Evolutionary conservation across 1,139 yeast species (phyloP).

Genomic region (Pichia sp.): DNA sequence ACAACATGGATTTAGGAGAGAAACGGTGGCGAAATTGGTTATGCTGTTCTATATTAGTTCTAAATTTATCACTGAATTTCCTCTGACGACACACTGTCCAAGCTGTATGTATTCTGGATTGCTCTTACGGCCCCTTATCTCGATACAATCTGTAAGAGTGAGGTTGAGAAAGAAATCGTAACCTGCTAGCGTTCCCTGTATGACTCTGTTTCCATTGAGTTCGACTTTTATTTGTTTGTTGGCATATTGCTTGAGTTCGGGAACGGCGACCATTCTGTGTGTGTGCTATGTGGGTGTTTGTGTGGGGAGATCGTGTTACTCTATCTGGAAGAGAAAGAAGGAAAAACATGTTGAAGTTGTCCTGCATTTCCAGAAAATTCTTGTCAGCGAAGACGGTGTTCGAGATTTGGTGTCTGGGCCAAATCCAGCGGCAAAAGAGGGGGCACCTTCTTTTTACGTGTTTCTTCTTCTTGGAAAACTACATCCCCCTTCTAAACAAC

Average conservation of each 20-base stretch:
- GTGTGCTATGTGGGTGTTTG: not conserved
- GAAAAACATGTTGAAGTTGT: not conserved
- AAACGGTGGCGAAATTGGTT: too few species aligned
- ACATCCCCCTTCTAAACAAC: too few species aligned
- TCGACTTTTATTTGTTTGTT: slow-evolving; percentile 28
- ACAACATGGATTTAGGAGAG: not conserved
- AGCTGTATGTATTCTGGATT: slow-evolving; percentile 21
- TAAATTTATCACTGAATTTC: slow-evolving; percentile 33
- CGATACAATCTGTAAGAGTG: slow-evolving; percentile 32
- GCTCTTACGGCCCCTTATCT: slow-evolving; percentile 17
- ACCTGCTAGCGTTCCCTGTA: slow-evolving; percentile 32
- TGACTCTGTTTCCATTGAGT: slow-evolving; percentile 29
- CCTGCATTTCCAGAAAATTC: slow-evolving; percentile 11
- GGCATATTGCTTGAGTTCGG: slow-evolving; percentile 33
- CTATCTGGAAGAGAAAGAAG: not conserved
- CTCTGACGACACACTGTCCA: slow-evolving; percentile 33
- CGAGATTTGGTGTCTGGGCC: not conserved
- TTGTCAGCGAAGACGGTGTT: not conserved
- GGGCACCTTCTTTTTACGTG: too few species aligned
- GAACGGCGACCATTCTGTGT: slow-evolving; percentile 32
- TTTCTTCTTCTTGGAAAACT: too few species aligned
- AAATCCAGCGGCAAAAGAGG: too few species aligned
- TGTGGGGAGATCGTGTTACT: not conserved
- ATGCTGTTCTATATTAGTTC: slow-evolving; percentile 24
- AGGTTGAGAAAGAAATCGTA: slow-evolving; percentile 33